These are phyloP conservation scores for Takashimella koratensis DNA, from an alignment of 1,284 basidiomycete species.

Conservation along the genomic window DNA sequence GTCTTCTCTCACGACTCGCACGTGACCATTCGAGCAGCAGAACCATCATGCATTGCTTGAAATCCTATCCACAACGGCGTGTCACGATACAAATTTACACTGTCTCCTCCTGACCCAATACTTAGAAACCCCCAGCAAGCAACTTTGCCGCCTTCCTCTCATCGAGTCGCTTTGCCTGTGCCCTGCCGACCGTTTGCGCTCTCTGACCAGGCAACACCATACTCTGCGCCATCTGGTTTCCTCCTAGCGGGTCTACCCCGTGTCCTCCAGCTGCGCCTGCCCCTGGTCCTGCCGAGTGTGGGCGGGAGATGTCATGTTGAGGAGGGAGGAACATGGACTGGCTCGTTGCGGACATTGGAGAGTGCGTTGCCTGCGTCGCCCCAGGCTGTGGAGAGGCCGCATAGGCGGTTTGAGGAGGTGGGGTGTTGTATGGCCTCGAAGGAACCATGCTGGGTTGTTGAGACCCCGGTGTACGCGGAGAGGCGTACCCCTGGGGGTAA, in stretches of 20 bases:
- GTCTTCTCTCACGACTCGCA: too few relatives aligned
- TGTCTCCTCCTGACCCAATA: not conserved
- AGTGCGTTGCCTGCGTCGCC: not conserved
- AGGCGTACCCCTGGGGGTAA: too few relatives aligned
- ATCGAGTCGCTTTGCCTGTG: constrained; percentile 31
- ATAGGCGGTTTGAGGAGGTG: too few relatives aligned
- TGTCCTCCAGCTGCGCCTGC: not conserved
- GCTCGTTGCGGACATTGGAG: constrained; percentile 11
- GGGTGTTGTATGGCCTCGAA: constrained; percentile 9
- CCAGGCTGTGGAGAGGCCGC: not conserved
- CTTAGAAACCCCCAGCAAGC: constrained; percentile 43
- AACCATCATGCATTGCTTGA: too few relatives aligned
- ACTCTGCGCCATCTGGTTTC: constrained; percentile 34
- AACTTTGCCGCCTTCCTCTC: constrained; percentile 46
- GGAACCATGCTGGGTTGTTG: constrained; percentile 8
- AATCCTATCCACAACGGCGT: too few relatives aligned
- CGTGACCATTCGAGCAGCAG: too few relatives aligned
- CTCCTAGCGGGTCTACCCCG: constrained; percentile 9
- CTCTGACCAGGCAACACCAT: constrained; percentile 35
- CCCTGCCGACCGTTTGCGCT: constrained; percentile 17
- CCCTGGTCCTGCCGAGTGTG: constrained; percentile 16
- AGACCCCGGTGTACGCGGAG: constrained; percentile 1
- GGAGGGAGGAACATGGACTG: constrained; percentile 45
- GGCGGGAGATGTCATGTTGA: constrained; percentile 9
- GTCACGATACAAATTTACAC: too few relatives aligned